Conservation (phyloP, 441 rosid genomes). For the Daphne laureola region DNA sequence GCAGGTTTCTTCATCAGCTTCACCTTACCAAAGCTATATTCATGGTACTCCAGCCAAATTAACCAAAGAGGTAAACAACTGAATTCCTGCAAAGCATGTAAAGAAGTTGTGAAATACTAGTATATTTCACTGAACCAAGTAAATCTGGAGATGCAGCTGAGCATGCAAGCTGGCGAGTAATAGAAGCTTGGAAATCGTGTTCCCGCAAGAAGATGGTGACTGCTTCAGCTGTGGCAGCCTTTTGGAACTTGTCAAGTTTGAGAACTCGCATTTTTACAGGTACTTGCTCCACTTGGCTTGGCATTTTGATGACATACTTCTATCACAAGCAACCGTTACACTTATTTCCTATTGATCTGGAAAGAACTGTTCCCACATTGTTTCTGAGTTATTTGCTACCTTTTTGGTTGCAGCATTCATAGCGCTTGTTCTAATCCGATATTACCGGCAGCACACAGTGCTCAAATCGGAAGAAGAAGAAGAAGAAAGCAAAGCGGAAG, state of each 20-base stretch:
- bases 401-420: slow-evolving; percentile 57
- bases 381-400: not conserved
- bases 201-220: slow-evolving; percentile 81
- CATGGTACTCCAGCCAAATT: slow-evolving; percentile 49
- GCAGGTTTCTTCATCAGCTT: slow-evolving; percentile 87
- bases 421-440: slow-evolving; percentile 55
- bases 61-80: slow-evolving; percentile 42
- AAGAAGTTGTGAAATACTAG: not conserved
- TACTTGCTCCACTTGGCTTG: slow-evolving; percentile 10
- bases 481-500: slow-evolving; percentile 20
- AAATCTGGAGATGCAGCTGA: slow-evolving; percentile 36
- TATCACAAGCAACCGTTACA: not conserved
- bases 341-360: too few relatives aligned
- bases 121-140: slow-evolving; percentile 9
- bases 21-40: slow-evolving; percentile 61
- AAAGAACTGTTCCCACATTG: not conserved
- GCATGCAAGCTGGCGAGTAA: slow-evolving; percentile 28
- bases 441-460: slow-evolving; percentile 40
- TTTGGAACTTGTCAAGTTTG: slow-evolving; percentile 74
- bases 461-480: slow-evolving; percentile 27
- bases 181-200: slow-evolving; percentile 70
- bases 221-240: slow-evolving; percentile 69
- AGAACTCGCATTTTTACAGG: slow-evolving; percentile 78
- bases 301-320: too few relatives aligned
- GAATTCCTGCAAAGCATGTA: not conserved